Base-by-base conservation (phyloP, 1,139 yeast genomes). In the Meyerozyma sp. region DNA sequence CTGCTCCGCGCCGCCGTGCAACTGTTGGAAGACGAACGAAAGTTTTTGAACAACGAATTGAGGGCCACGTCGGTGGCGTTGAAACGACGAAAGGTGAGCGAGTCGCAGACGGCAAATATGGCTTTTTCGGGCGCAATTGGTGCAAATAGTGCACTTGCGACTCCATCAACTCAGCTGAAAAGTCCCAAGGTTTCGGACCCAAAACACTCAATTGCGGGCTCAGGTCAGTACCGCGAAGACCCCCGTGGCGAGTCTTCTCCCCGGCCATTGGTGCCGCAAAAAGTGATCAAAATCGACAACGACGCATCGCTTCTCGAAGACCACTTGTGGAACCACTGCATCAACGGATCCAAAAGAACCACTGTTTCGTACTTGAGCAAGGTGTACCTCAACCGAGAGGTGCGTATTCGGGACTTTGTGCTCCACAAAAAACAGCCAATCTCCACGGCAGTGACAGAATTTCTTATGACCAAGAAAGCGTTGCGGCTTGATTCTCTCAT, bases 1-100 rank as follows among this genome's bases (percentile, higher is more conserved):
- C 61, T 66, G 11, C 58, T 81, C 43, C 65, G 66, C 44, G 66
- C 65, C 32, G 67, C 73, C 23, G 67, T 85, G 2, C 79, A 73
- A 49, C 73, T 75, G 47, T 61, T 84, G 37, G 86, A 82, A 54
- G 89, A 84, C 53, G 94, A 87, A 53, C 79, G 80, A 63, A 78
- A 79, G 65, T 87, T 89, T 54, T 61, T 86, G 34, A 64, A 60
- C 42, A 70, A 71, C 52, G 77, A 72, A 50, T 52, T 73, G 40
- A 58, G 62, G 43, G 56, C 65, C 10, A 50, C 58, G 14, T 49
- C 59, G 29, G 39, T 50, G 32, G 40, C 47, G 8, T 44, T 53
- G 45, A 42, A 50, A 16, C 43, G 50, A 39, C 45, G 48, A 23
- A 50, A 48, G 32, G 36, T 25, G 37, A 13, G 40, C 5, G 42